Base-by-base conservation (phyloP, 306 rosid genomes). In the Glycine tomentella region DNA sequence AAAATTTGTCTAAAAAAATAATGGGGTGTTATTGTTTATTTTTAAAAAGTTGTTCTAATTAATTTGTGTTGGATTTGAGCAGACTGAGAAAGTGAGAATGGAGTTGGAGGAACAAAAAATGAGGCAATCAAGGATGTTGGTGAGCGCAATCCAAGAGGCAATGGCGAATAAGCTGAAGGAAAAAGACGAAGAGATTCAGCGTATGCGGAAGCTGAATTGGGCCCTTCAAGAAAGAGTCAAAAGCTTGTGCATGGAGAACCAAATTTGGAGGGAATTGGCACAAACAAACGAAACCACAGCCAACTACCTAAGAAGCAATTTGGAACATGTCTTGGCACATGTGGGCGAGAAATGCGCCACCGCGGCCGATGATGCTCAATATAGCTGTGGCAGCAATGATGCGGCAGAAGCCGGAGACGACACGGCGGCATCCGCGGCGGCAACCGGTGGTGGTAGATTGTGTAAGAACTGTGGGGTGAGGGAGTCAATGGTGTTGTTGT, bases 171-270 rank as follows among this genome's bases (percentile, higher is more conserved):
- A 86, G 25, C 4, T 95, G 56, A 90, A 72, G 51, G 97, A 91
- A 62, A 95, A 92, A 40, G 99, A 95, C n/a, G 98, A 91, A 2
- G 96, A 95, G 58, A 91, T 95, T 20, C 90, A 81, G 62, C 88
- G 89, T 55, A 87, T 93, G 73, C 88, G 87, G 9, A 95, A 91
- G 48, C 33, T 91, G 36, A 95, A 91, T 45, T 91, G 92, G 94
- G 84, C 69, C 0, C 92, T 95, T 8, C 92, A 90, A 71, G 98
- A 95, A 34, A 87, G 88, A 25, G 93, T 91, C 11, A 88, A 81
- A 36, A 80, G 55, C 16, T 63, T 95, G 4, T 89, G 86, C 42
- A 59, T 86, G 2, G 99, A 95, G 87, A 95, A 93, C 31, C 99
- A 95, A 56, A 67, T 90, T 7, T 92, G 97, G 97, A 86, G 86